A percentile compares a stretch with the other conserved stretches of the same genome.
Conservation (phyloP, 495 filamentous ascomycete species). For the Penicillium arizonense region DNA sequence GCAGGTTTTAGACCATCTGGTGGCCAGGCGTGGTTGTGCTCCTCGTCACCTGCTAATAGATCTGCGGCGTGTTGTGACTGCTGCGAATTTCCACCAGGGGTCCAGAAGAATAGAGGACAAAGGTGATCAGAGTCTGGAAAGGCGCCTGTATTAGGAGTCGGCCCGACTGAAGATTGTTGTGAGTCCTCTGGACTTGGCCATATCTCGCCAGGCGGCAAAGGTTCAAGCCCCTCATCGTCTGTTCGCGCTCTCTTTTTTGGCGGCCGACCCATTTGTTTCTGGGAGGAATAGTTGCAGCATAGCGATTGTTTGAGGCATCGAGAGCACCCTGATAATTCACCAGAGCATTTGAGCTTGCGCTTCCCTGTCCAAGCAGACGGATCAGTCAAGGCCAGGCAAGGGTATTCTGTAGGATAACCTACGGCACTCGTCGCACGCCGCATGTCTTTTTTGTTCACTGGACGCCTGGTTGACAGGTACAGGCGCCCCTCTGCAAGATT, state of each 20-base stretch:
- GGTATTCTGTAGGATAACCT: slow-evolving; percentile 11
- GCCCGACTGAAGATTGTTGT: slow-evolving; percentile 12
- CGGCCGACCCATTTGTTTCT: slow-evolving; percentile 49
- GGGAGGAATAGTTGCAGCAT: slow-evolving; percentile 43
- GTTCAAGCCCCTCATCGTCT: slow-evolving; percentile 26
- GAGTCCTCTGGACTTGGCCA: slow-evolving; percentile 27
- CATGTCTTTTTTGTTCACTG: slow-evolving; percentile 33
- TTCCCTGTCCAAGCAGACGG: slow-evolving; percentile 28
- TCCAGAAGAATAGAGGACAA: slow-evolving; percentile 27
- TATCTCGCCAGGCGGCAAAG: slow-evolving; percentile 10
- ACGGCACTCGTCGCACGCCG: slow-evolving; percentile 47
- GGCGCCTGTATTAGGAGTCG: slow-evolving; percentile 2
- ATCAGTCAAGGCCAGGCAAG: slow-evolving; percentile 17
- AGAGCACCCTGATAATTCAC: slow-evolving; percentile 39
- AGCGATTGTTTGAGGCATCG: slow-evolving; percentile 44
- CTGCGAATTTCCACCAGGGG: slow-evolving; percentile 10
- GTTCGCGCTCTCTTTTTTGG: slow-evolving; percentile 42
- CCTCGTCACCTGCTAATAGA: slow-evolving; percentile 21
- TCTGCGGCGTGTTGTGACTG: slow-evolving; percentile 18
- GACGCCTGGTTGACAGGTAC: neutral
- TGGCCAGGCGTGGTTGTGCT: slow-evolving; percentile 30
- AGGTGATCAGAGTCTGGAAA: slow-evolving; percentile 22
- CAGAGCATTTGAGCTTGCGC: slow-evolving; percentile 50
- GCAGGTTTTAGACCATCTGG: slow-evolving; percentile 23
- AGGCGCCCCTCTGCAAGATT: neutral